phyloP scores from a whole-genome alignment of 164 flowering plant genomes.

The Tetrastigma voinierianum region DNA sequence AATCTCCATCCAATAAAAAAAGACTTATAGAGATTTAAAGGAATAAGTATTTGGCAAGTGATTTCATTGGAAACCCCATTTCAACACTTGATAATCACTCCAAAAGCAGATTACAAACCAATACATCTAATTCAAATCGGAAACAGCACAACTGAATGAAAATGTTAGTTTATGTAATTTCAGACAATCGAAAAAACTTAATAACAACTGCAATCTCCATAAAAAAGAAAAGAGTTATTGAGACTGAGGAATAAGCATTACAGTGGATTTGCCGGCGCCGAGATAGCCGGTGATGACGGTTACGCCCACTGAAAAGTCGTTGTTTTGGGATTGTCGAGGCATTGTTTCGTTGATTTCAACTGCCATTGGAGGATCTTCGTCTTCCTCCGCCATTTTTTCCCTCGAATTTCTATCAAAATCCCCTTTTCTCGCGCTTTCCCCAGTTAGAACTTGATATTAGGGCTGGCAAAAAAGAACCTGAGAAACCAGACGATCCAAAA shows the following conservation, averaged over 20 bases:
- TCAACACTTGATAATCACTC: no score
- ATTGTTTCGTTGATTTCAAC: conserved; percentile 35
- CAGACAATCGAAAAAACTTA: no score
- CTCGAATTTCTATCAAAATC: background rate
- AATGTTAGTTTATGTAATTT: no score
- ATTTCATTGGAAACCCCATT: no score
- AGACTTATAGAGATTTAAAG: background rate
- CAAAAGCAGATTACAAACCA: no score
- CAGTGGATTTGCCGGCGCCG: conserved; percentile 92
- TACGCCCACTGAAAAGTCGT: conserved; percentile 63
- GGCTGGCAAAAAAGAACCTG: no score
- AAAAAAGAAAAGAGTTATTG: background rate
- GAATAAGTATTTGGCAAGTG: conserved; percentile 10
- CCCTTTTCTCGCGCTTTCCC: background rate
- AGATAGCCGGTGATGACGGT: conserved; percentile 95
- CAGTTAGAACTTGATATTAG: no score
- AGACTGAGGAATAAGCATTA: conserved; percentile 15
- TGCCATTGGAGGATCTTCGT: conserved; percentile 77
- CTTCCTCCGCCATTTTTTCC: conserved; percentile 52
- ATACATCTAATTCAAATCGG: no score
- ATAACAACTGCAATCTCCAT: no score
- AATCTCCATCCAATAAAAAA: background rate
- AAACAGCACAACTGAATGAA: no score
- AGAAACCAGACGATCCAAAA: no score
- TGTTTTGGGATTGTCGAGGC: conserved; percentile 2